Evolutionary conservation across 1,139 yeast species (phyloP), one percentile per base, ranked within the genome.

Genomic region (Zygoascus meyerae): DNA sequence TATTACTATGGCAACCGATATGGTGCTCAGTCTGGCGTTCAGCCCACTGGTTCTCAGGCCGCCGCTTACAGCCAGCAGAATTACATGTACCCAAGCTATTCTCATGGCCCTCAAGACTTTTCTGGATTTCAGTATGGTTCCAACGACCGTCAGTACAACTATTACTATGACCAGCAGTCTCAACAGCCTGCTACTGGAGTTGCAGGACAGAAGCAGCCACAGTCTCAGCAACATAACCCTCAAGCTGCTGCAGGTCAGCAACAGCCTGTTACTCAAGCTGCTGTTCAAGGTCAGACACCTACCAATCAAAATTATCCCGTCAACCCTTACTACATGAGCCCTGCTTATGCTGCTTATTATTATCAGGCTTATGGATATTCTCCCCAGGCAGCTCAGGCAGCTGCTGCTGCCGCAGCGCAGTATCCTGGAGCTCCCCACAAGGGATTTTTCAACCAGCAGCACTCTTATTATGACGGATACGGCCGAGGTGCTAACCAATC

Each of bases 311-410:
- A 49, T 32, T 55, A 54, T 42, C 57, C 57, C 33, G 51, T 55
- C 51, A 54, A 52, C 46, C 62, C 61, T 10, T 59, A 60, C 52
- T 60, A 57, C 53, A 52, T 54, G 57, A 53, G 52, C 51, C 64
- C 63, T 16, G 61, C 61, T 28, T 59, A 61, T 46, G 63, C 63
- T 33, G 61, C 60, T 42, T 58, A 57, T 45, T 61, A 60, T 52
- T 60, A 61, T 50, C 63, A 60, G 54, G 53, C 56, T 41, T 59
- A 55, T 46, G 61, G 60, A 12, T 59, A 53, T 49, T 54, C 57
- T 49, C 63, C 61, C 26, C 61, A 54, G 39, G 57, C 55, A 9
- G 55, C 54, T 16, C 51, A 50, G 30, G 52, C 51, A n/a, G 55
- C 53, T 29, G 58, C 61, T 18, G 52, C 54, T 14, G 54, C 55